Base-by-base conservation (phyloP, 192 early-diverging fungal species). In the Backusella morwellensis region DNA sequence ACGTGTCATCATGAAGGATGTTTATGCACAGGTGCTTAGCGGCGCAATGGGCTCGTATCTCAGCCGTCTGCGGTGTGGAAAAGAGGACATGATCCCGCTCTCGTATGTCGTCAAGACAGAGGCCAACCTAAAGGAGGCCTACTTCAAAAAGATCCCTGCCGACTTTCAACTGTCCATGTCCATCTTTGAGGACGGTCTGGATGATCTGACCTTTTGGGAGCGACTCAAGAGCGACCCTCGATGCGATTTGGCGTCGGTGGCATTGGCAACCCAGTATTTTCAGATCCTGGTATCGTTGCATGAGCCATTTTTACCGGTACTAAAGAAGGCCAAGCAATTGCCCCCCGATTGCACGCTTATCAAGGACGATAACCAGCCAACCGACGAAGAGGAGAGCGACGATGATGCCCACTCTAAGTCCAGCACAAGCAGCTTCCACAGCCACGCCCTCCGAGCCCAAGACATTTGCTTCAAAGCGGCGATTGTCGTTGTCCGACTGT, bases 251-350 rank as follows among this genome's bases (percentile, higher is more conserved):
- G 50, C 66, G 1, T 59, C 78, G 4, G 66, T 70, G 15, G 38
- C 56, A 2, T 50, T 79, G 36, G 68, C 73, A 4, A 26, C 73
- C 5, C 35, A 50, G 5, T 79, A 63, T 36, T 71, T 74, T 35
- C 50, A 50, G 15, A 54, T 36, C 0, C 29, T 79, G 15, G 2
- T 79, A 2, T 40, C 67, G 1, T 21, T 79, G 2, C 56, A 79
- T 63, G 78, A 79, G 21, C 73, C 73, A 9, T 54, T 75, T 19
- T 17, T 79, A 36, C 78, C 78, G 0, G 34, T 74, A 19, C 4
- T 74, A 19, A 29, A 29, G 12, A 63, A 63, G 23, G 4, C 21
- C 26, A 26, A 26, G 4, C 8, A 9, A 0, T 12, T 59, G 0
- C 54, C 54, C 2, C 26, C 56, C 9, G 26, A 29, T 12, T 63